Conservation (phyloP, 805 yeast genomes). For the Sugiyamaella valdiviana region DNA sequence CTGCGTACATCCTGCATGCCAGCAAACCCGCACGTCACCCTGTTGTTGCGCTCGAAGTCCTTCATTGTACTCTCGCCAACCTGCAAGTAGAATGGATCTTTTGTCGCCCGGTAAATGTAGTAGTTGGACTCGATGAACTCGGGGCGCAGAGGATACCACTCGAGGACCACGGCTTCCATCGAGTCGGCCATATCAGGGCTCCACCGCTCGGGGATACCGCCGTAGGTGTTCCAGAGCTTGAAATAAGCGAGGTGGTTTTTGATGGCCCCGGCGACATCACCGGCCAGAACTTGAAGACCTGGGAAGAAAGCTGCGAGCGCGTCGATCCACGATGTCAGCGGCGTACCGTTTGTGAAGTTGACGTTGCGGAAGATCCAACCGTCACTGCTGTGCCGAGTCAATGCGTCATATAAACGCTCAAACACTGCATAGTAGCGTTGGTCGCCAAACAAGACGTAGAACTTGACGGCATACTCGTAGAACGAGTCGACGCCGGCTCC, state of each 20-base stretch:
- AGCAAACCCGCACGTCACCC: conserved; percentile 70
- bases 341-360: conserved; percentile 45
- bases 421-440: conserved; percentile 48
- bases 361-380: conserved; percentile 55
- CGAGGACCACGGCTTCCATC: conserved; percentile 43
- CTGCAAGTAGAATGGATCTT: conserved; percentile 74
- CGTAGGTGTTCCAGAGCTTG: conserved; percentile 75
- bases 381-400: conserved; percentile 43
- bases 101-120: conserved; percentile 73
- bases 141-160: conserved; percentile 92
- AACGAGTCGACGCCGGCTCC: conserved; percentile 93
- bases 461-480: conserved; percentile 81
- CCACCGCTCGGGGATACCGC: conserved; percentile 90
- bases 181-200: conserved; percentile 17
- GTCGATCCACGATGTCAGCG: conserved; percentile 68
- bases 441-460: conserved; percentile 66
- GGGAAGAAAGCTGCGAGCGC: conserved; percentile 84
- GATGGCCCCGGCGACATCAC: conserved; percentile 63
- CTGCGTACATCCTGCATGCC: conserved; percentile 65
- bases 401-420: conserved; percentile 46
- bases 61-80: conserved; percentile 63
- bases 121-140: conserved; percentile 89
- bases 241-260: conserved; percentile 53
- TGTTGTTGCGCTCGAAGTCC: conserved; percentile 47
- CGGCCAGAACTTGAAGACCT: conserved; percentile 73